Evolutionary conservation across 352 stramenopile genomes (phyloP), one percentile per base, ranked within the genome.

Genomic region (Pythium coloratum): DNA sequence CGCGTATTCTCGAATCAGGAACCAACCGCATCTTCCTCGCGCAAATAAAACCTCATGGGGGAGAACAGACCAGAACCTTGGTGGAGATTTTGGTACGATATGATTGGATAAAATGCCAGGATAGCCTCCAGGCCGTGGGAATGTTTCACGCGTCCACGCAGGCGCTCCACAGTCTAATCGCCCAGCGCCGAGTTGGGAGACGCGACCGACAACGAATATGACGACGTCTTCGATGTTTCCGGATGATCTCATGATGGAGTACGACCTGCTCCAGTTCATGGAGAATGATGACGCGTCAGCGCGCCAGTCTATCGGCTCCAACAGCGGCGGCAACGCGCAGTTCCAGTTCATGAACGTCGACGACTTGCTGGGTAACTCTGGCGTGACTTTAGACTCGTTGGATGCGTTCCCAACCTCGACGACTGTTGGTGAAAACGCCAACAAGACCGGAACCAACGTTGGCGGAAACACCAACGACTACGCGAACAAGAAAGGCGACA

Each of bases 241-340:
- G 24, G 69, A 76, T 26, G 73, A 79, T 33, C 56, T 73, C 55
- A 67, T 74, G 61, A 54, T 76, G 30, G 69, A 79, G 57, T 75
- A 72, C 47, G 73, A 79, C 34, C 47, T 79, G 49, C 69, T 79
- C 14, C 73, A 79, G 66, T 71, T 79, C 53, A 73, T 79, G 36
- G 73, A 76, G 51, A 62, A 72, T 46, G 66, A 74, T 47, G 66
- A 65, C n/a, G 40, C 56, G 49, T 50, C 60, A 6, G 59, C 47
- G 46, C 59, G 47, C 13, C 58, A n/a, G 34, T 44, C 55, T 26
- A 8, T 36, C 33, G 18, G 51, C 18, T 42, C 26, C 28, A 40
- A 49, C 42, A 30, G 24, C 5, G 30, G 26, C 24, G 14, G 26
- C 24, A 42, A 16, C 49, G 18, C 47, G 30, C 18, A 49, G 36